Base-by-base conservation (phyloP, 345 rosid genomes). In the Excoecaria agallocha region DNA sequence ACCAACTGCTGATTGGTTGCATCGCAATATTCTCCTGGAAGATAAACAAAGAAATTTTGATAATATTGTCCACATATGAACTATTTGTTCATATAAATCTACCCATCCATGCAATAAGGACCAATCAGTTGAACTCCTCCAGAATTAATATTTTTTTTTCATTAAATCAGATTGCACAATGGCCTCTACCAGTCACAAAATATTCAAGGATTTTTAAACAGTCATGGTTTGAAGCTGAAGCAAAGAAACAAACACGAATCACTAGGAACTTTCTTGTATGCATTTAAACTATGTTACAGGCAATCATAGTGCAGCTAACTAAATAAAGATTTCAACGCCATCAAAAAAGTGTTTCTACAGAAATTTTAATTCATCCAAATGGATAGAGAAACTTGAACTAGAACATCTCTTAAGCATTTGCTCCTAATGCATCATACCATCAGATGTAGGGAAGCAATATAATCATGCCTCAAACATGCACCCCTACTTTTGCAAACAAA, bases 401-500 rank as follows among this genome's bases (percentile, higher is more conserved):
- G 19, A 61, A 61, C 20, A 55, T 11, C 59, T 25, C 59, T 5
- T 55, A 55, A 55, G 25, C 11, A 9, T 43, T 19, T 55, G 10
- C 16, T 22, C 41, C 73, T 51, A 75, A 35, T 24, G 62, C 55
- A 76, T 20, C 25, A 69, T 22, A 55, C 55, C 22, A 37, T 54
- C 56, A 69, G 45, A 52, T 63, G 37, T 4, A 54, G 46, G 59
- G 52, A 60, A 20, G 41, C 22, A 22, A 15, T 22, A 4, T 15
- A 35, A 13, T 8, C 49, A 46, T 10, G 41, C 70, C 22, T 5
- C 54, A 67, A 67, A 43, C 7, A 43, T 43, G 48, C 7, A 43
- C 7, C 5, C 8, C 10, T 43, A 43, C 48, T 43, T 43, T 43
- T 8, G 48, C 48, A 43, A 43, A 43, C 5, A 43, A 6, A 43